These are phyloP conservation scores for Diospyros lotus DNA, from an alignment of 148 eudicot species.

Conservation along the genomic window DNA sequence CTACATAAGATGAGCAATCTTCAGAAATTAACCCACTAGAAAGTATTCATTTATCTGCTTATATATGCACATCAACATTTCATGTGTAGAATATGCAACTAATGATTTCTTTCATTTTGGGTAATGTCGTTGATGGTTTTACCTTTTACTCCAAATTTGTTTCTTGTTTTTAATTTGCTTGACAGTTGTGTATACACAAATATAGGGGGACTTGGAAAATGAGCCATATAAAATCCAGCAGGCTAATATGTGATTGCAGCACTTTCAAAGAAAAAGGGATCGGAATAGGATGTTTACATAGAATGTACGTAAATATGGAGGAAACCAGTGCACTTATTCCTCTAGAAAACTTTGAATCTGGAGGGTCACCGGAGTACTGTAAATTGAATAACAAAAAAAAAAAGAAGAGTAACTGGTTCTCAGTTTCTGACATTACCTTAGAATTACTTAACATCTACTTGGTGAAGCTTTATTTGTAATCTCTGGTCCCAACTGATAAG, in stretches of 20 bases:
- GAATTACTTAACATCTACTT: neutral
- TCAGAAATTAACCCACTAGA: no score
- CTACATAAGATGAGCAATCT: no score
- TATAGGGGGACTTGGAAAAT: neutral
- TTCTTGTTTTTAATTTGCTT: no score
- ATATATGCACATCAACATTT: no score
- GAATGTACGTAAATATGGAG: neutral
- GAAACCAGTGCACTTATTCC: neutral
- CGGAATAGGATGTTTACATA: neutral
- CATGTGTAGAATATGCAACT: no score
- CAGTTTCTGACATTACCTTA: neutral
- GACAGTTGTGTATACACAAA: neutral
- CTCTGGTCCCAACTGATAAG: neutral
- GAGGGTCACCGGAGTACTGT: neutral
- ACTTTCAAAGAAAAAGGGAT: no score
- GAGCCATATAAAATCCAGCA: no score
- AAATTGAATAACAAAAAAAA: neutral
- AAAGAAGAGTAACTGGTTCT: neutral
- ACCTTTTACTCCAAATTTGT: no score
- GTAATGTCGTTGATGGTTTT: no score
- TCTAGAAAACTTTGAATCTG: neutral
- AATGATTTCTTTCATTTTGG: no score
- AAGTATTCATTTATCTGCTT: no score
- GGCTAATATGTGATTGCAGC: neutral
- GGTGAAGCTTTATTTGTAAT: neutral